Evolutionary conservation across 495 filamentous ascomycete genomes (phyloP).

Genomic region (Podospora anserina): DNA sequence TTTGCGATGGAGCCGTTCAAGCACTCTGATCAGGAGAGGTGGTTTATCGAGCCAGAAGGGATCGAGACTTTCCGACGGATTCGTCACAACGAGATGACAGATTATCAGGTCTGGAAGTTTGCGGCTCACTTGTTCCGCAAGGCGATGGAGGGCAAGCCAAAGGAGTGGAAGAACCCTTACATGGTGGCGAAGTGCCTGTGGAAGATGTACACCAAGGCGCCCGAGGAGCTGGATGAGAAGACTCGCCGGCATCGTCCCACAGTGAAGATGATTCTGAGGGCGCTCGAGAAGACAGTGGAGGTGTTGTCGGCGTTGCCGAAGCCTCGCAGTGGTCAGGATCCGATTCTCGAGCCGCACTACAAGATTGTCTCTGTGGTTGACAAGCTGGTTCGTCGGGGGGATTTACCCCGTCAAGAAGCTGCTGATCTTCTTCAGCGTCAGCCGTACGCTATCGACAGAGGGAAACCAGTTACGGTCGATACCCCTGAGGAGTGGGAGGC

Average conservation of each 20-base stretch:
- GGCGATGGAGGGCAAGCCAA: conserved; percentile 69
- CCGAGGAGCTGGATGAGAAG: conserved; percentile 50
- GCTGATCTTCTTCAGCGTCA: conserved; percentile 46
- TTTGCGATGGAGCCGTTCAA: conserved; percentile 85
- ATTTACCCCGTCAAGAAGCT: conserved; percentile 42
- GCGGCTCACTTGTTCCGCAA: conserved; percentile 74
- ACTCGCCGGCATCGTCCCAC: conserved; percentile 41
- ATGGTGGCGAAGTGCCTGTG: conserved; percentile 92
- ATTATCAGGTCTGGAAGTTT: conserved; percentile 82
- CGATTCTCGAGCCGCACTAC: conserved; percentile 92
- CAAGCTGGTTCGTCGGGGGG: conserved; percentile 64
- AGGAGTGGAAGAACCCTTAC: conserved; percentile 87
- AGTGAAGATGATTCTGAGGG: conserved; percentile 60
- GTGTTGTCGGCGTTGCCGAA: conserved; percentile 62
- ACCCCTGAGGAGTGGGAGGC: conserved; percentile 67
- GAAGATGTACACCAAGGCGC: conserved; percentile 77
- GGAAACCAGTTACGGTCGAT: conserved; percentile 36
- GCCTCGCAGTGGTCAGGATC: conserved; percentile 74
- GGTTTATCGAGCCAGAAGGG: conserved; percentile 63
- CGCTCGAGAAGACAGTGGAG: conserved; percentile 67
- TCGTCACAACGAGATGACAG: conserved; percentile 67
- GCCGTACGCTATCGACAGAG: conserved; percentile 40
- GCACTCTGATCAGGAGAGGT: conserved; percentile 69
- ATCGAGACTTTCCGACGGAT: conserved; percentile 70
- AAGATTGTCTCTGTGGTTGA: conserved; percentile 85